A percentile compares a stretch with the other conserved stretches of the same genome.
Conservation (phyloP, 805 yeast genomes). For the Gaillardinia entomophila region DNA sequence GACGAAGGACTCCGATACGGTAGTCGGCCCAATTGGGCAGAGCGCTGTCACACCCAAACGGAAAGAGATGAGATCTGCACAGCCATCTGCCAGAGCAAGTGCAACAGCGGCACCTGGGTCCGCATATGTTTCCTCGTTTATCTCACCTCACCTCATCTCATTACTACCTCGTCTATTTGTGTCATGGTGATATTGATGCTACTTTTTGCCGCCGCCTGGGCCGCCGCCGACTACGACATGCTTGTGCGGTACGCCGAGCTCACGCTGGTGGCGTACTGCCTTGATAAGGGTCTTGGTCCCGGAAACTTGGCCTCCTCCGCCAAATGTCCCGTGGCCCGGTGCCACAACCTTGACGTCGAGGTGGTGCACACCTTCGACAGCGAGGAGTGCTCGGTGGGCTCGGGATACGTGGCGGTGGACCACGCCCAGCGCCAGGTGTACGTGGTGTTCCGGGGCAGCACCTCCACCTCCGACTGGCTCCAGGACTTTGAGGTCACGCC, state of each 20-base stretch:
- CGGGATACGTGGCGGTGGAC: conserved; percentile 52
- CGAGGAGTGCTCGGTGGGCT: conserved; percentile 48
- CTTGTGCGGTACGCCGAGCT: conserved; percentile 28
- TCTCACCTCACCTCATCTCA: too few relatives aligned
- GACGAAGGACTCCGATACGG: too few relatives aligned
- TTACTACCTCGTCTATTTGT: too few relatives aligned
- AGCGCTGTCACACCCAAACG: too few relatives aligned
- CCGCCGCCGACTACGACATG: conserved; percentile 12
- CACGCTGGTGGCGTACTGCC: conserved; percentile 33
- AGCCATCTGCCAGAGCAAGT: too few relatives aligned
- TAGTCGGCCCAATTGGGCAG: too few relatives aligned
- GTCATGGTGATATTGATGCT: too few relatives aligned
- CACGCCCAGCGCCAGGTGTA: conserved; percentile 36
- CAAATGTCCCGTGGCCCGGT: conserved; percentile 29
- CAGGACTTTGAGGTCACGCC: conserved; percentile 50
- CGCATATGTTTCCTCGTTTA: too few relatives aligned
- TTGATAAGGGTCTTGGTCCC: conserved; percentile 20
- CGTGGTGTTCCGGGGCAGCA: conserved; percentile 59
- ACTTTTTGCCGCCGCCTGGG: too few relatives aligned
- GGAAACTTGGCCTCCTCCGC: conserved; percentile 18
- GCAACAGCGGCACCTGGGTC: too few relatives aligned
- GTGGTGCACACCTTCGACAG: too few relatives aligned
- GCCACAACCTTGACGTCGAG: conserved; percentile 35
- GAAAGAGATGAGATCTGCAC: too few relatives aligned
- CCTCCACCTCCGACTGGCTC: conserved; percentile 55